These are phyloP conservation scores for Schwanniomyces etchellsii DNA, from an alignment of 1,139 yeast genomes.

Conservation along the genomic window DNA sequence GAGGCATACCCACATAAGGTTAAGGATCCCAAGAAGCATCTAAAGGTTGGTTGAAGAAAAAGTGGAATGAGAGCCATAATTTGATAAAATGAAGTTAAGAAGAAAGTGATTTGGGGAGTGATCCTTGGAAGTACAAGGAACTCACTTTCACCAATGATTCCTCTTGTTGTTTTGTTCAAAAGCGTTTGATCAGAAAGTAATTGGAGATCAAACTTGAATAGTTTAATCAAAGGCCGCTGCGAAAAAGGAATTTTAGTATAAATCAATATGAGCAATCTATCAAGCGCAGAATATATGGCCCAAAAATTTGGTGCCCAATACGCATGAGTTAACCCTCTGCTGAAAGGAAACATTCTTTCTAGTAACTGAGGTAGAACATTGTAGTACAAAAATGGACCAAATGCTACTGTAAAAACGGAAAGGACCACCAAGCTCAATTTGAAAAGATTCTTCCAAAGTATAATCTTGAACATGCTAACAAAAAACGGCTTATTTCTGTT, in stretches of 20 bases:
- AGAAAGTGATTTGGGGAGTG: slow-evolving; percentile 70
- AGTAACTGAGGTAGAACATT: slow-evolving; percentile 62
- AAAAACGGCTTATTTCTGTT: slow-evolving; percentile 17
- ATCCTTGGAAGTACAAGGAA: slow-evolving; percentile 79
- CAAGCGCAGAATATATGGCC: slow-evolving; percentile 90
- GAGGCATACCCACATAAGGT: slow-evolving; percentile 90
- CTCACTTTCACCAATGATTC: slow-evolving; percentile 85
- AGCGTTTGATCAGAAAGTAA: slow-evolving; percentile 19
- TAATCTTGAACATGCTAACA: slow-evolving; percentile 21
- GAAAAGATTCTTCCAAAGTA: slow-evolving; percentile 54
- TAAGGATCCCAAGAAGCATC: slow-evolving; percentile 75
- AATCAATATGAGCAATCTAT: slow-evolving; percentile 58
- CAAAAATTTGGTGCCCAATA: slow-evolving; percentile 99
- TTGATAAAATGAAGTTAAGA: slow-evolving; percentile 79
- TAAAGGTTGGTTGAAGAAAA: slow-evolving; percentile 66
- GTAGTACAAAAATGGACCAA: slow-evolving; percentile 72
- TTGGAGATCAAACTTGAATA: slow-evolving; percentile 29
- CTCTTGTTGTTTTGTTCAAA: slow-evolving; percentile 60
- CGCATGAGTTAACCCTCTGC: slow-evolving; percentile 94
- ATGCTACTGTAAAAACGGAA: slow-evolving; percentile 59
- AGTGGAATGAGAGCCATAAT: slow-evolving; percentile 71
- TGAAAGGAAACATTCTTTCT: slow-evolving; percentile 79
- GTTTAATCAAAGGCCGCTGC: slow-evolving; percentile 25
- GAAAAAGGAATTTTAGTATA: slow-evolving; percentile 42
- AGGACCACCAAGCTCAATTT: slow-evolving; percentile 67